Evolutionary conservation across 176 grass and related monocot genomes (phyloP).

Genomic region (Aegilops speltoides): DNA sequence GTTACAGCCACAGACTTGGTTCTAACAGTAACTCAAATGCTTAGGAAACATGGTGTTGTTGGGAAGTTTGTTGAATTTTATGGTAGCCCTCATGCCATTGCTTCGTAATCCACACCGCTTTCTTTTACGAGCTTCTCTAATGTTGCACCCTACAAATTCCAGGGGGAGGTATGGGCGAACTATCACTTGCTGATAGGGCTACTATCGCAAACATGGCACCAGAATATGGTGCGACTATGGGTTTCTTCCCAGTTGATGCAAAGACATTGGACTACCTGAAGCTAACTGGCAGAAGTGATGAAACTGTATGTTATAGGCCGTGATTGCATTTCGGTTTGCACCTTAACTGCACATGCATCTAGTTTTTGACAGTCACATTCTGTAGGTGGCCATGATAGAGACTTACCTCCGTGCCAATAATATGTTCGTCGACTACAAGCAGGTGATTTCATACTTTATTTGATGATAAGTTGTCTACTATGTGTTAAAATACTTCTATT

Average conservation of each 20-base stretch:
- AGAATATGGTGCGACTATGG: slow-evolving; percentile 99
- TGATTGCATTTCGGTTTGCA: neutral
- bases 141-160: neutral
- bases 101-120: neutral
- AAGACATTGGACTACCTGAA: slow-evolving; percentile 88
- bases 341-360: slow-evolving; percentile 11
- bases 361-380: slow-evolving; percentile 23
- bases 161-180: slow-evolving; percentile 86
- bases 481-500: slow-evolving; percentile 6
- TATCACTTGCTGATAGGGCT: slow-evolving; percentile 92
- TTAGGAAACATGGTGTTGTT: slow-evolving; percentile 98
- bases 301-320: slow-evolving; percentile 57
- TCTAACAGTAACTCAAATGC: slow-evolving; percentile 91
- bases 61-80: slow-evolving; percentile 98
- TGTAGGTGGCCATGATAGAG: slow-evolving; percentile 95
- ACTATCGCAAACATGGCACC: slow-evolving; percentile 99
- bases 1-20: slow-evolving; percentile 98
- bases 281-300: slow-evolving; percentile 92
- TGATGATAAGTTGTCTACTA: neutral
- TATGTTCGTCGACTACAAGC: slow-evolving; percentile 83
- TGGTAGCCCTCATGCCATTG: slow-evolving; percentile 39
- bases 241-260: slow-evolving; percentile 93
- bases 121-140: slow-evolving; percentile 9
- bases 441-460: slow-evolving; percentile 46
- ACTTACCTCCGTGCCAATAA: slow-evolving; percentile 91